Conservation (phyloP, 768 basidiomycete genomes). For the Saitozyma sp. region DNA sequence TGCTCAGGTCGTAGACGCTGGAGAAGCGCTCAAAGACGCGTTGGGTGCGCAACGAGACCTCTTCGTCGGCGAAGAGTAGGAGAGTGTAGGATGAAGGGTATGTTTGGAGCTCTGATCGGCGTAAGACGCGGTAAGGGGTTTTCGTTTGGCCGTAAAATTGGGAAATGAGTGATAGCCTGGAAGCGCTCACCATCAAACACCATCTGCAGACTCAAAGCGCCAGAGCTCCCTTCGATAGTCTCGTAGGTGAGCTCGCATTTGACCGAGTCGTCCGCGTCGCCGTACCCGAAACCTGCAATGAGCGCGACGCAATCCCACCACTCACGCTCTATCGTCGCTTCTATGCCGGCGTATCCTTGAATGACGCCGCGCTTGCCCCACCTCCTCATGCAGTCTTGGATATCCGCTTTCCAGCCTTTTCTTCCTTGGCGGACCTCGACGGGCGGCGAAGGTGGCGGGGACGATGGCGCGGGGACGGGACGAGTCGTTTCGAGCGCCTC, state of each 20-base stretch:
- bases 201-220: constrained; percentile 11
- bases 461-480: no score
- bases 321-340: constrained; percentile 18
- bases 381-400: constrained; percentile 4
- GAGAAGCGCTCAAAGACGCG: constrained; percentile 21
- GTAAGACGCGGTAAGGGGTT: no score
- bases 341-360: constrained; percentile 36
- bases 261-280: constrained; percentile 22
- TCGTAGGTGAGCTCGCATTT: constrained; percentile 19
- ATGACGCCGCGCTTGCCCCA: constrained; percentile 13
- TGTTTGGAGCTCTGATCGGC: constrained; percentile 7
- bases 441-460: constrained; percentile 1
- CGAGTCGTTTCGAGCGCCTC: no score
- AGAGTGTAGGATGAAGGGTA: constrained; percentile 19
- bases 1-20: constrained; percentile 18
- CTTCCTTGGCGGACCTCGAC: not conserved
- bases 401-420: constrained; percentile 26
- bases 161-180: no score
- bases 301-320: not conserved
- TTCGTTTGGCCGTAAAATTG: no score
- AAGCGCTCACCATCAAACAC: constrained; percentile 21
- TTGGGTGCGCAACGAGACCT: constrained; percentile 6
- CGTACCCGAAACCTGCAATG: constrained; percentile 9
- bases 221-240: constrained; percentile 23
- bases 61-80: constrained; percentile 3